phyloP scores from a whole-genome alignment of 106 monocot species.

The Alisma plantagoaquatica region DNA sequence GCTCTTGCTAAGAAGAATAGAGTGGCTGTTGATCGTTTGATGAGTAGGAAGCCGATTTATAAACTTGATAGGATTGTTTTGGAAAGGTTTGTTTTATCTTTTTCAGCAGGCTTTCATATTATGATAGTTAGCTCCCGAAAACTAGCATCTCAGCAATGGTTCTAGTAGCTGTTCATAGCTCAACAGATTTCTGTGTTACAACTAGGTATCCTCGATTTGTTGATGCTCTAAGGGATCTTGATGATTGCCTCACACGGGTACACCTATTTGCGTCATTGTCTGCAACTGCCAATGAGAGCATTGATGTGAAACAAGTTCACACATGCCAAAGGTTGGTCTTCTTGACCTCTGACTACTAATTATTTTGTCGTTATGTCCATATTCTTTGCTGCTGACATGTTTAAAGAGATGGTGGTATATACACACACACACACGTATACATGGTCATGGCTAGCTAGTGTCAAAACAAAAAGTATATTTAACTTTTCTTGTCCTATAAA shows the following conservation, averaged over 20 bases:
- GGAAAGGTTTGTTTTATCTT: slow-evolving; percentile 40
- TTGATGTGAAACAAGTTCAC: slow-evolving; percentile 84
- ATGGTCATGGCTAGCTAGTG: too few species aligned
- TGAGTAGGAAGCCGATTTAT: slow-evolving; percentile 55
- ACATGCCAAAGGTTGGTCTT: slow-evolving; percentile 64
- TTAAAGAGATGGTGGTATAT: too few species aligned
- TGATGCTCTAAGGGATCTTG: slow-evolving; percentile 80
- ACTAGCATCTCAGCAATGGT: too few species aligned
- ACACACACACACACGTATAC: too few species aligned
- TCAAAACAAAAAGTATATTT: too few species aligned
- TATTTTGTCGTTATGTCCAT: too few species aligned
- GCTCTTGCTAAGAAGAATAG: slow-evolving; percentile 76
- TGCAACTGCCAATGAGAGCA: slow-evolving; percentile 61
- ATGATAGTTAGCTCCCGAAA: too few species aligned
- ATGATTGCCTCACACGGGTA: slow-evolving; percentile 96
- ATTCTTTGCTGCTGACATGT: too few species aligned
- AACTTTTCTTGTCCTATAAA: too few species aligned
- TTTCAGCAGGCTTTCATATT: too few species aligned
- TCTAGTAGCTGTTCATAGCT: too few species aligned
- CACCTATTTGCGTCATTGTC: slow-evolving; percentile 95
- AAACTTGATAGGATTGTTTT: slow-evolving; percentile 68
- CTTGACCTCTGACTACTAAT: too few species aligned
- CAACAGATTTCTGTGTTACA: neutral
- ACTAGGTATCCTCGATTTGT: slow-evolving; percentile 80
- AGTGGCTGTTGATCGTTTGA: slow-evolving; percentile 51